These are phyloP conservation scores for Trametes punicea DNA, from an alignment of 768 basidiomycete species.

Conservation along the genomic window DNA sequence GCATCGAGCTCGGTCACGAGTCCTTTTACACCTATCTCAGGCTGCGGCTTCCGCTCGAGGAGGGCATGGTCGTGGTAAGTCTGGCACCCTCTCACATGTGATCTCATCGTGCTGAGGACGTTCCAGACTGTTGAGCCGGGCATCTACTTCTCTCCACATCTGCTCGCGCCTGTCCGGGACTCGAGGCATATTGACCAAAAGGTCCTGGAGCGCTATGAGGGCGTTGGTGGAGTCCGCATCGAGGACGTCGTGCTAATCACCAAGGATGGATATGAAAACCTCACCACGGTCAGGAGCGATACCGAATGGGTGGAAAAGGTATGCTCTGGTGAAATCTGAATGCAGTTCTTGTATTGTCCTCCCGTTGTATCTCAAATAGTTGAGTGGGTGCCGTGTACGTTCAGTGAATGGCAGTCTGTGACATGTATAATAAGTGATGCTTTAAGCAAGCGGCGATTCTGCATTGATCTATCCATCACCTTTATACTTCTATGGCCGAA, in stretches of 20 bases:
- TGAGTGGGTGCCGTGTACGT: not conserved
- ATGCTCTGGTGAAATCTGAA: slow-evolving; percentile 59
- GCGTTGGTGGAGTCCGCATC: slow-evolving; percentile 88
- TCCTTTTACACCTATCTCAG: slow-evolving; percentile 80
- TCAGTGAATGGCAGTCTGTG: not conserved
- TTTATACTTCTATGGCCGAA: too few species aligned
- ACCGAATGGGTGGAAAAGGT: slow-evolving; percentile 79
- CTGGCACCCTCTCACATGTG: not conserved
- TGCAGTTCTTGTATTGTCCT: too few species aligned
- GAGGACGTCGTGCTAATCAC: slow-evolving; percentile 90
- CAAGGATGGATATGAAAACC: slow-evolving; percentile 68
- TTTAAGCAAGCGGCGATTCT: not conserved
- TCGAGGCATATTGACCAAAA: slow-evolving; percentile 68
- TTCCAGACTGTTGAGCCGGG: slow-evolving; percentile 87
- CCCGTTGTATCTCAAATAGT: not conserved
- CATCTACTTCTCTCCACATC: slow-evolving; percentile 78
- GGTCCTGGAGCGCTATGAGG: slow-evolving; percentile 66
- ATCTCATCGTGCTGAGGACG: not conserved
- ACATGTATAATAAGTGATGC: too few species aligned
- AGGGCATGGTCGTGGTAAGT: slow-evolving; percentile 85
- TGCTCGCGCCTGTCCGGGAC: slow-evolving; percentile 61
- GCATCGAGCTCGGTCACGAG: slow-evolving; percentile 39
- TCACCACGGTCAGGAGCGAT: slow-evolving; percentile 84
- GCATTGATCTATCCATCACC: not conserved
- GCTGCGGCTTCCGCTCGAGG: slow-evolving; percentile 66